Percentiles rank a stretch among this genome's conserved stretches.
phyloP scores from a whole-genome alignment of 768 basidiomycete genomes.

The Rhizopogon vinicolor region DNA sequence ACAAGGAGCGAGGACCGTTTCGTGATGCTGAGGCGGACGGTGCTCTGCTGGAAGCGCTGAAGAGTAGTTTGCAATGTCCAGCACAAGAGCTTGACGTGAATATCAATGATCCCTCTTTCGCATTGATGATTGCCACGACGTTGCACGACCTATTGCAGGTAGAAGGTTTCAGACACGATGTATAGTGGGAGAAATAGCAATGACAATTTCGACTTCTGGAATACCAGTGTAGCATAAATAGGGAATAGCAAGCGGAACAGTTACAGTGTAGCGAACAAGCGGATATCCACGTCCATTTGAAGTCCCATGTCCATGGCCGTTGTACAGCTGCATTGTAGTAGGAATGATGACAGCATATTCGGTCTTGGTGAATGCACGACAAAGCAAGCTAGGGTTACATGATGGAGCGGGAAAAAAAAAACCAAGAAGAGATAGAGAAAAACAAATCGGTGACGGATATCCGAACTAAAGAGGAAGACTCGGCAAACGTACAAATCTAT shows the following conservation, averaged over 20 bases:
- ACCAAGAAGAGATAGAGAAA: slow-evolving; percentile 8
- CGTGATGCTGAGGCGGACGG: slow-evolving; percentile 18
- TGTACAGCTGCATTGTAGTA: slow-evolving; percentile 23
- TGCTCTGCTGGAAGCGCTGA: slow-evolving; percentile 15
- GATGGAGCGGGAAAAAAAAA: slow-evolving; percentile 14
- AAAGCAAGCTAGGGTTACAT: slow-evolving; percentile 5
- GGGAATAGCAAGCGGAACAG: slow-evolving; percentile 23
- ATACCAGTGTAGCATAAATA: slow-evolving; percentile 8
- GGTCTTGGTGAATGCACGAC: slow-evolving; percentile 7
- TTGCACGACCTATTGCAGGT: slow-evolving; percentile 16
- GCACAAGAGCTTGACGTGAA: slow-evolving; percentile 20
- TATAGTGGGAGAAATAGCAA: background rate
- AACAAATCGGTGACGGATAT: slow-evolving; percentile 1
- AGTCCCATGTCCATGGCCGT: slow-evolving; percentile 37
- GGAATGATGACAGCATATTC: slow-evolving; percentile 15
- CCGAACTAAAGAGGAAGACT: background rate
- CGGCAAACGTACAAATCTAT: slow-evolving; percentile 23
- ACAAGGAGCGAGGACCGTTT: slow-evolving; percentile 17
- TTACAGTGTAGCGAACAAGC: slow-evolving; percentile 50
- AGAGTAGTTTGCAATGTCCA: slow-evolving; percentile 11
- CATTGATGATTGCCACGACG: slow-evolving; percentile 6
- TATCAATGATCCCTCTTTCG: slow-evolving; percentile 23
- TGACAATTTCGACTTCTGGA: slow-evolving; percentile 7
- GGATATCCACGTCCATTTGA: slow-evolving; percentile 54
- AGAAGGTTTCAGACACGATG: background rate